Evolutionary conservation across 1,284 basidiomycete species (phyloP).

Genomic region (Pyrrhoderma noxium): DNA sequence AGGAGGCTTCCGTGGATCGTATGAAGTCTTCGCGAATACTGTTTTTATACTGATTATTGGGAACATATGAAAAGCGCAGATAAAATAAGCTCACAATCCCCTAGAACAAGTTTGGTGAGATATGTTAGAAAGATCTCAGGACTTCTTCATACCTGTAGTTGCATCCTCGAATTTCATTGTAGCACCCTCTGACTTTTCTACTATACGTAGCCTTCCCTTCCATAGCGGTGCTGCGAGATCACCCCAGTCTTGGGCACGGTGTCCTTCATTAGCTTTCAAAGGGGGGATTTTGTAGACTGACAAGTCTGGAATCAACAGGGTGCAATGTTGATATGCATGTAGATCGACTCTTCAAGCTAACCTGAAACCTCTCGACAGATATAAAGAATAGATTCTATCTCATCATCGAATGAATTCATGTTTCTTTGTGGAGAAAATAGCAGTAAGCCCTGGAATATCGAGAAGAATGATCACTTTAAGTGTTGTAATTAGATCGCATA

Average conservation of each 20-base stretch:
- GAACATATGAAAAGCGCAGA: constrained; percentile 1
- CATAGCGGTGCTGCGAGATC: constrained; percentile 76
- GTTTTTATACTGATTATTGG: constrained; percentile 5
- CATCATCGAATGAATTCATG: constrained; percentile 59
- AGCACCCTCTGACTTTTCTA: constrained; percentile 61
- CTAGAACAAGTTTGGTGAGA: constrained; percentile 26
- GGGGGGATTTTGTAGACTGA: constrained; percentile 75
- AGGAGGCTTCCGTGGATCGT: constrained; percentile 72
- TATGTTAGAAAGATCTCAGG: constrained; percentile 16
- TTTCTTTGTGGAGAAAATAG: not conserved
- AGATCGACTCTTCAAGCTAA: constrained; percentile 27
- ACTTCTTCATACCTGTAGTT: constrained; percentile 53
- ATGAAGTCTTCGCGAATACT: constrained; percentile 92
- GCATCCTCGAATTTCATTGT: constrained; percentile 69
- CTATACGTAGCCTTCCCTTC: constrained; percentile 83
- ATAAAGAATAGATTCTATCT: constrained; percentile 80
- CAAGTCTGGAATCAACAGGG: not conserved
- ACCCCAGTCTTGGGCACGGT: constrained; percentile 81
- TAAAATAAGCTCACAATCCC: constrained; percentile 41
- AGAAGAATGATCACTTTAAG: too few species aligned
- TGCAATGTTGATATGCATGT: not conserved
- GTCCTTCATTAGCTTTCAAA: constrained; percentile 76
- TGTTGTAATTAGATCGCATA: too few species aligned
- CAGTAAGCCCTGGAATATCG: too few species aligned
- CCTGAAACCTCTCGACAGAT: constrained; percentile 82